Base-by-base conservation (phyloP, 2,329 filamentous ascomycete genomes). In the Alternaria alternata region DNA sequence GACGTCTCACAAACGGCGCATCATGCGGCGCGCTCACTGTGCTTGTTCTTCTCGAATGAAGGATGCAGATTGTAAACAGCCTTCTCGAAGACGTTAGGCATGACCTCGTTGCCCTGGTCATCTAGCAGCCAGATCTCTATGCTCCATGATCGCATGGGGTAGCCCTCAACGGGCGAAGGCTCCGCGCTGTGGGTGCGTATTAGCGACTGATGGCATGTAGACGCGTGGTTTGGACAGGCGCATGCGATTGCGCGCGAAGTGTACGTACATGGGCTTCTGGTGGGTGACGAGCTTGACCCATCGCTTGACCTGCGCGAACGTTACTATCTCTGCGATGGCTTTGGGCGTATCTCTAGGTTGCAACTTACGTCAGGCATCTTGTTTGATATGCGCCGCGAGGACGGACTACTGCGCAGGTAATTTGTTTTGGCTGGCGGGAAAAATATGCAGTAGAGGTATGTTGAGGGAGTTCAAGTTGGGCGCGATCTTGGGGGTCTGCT, bases 61-160 rank as follows among this genome's bases (percentile, higher is more conserved):
- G 95, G 94, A 80, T 99, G 95, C 30, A 99, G 87, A 75, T 92
- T 91, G 83, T 97, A 99, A 57, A 90, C 90, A 42, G 91, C 94
- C 83, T 96, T 97, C 76, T 93, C 92, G 82, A 97, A 98, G 79
- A 93, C 87, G 68, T 83, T 92, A 54, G 94, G 93, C 7, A 91
- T 87, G 52, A 93, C 86, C 79, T 96, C 89, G 69, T 95, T 91
- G 69, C 93, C 94, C 65, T 92, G 88, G 71, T 96, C 91, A 67
- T 97, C 93, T 56, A 97, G 79, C 53, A 98, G 80, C 80, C 88
- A 92, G 69, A 99, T 84, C 80, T 91, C 89, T 77, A 98, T 91
- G 68, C 87, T 93, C 95, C 95, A 99, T 81, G 88, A 85, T 78
- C 95, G 90, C 88, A 97, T 94, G 11, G 95, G 95, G 74, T 94